Evolutionary conservation across 192 early-diverging fungal species (phyloP), one percentile per base, ranked within the genome.

Genomic region (Linnemannia hyalina): DNA sequence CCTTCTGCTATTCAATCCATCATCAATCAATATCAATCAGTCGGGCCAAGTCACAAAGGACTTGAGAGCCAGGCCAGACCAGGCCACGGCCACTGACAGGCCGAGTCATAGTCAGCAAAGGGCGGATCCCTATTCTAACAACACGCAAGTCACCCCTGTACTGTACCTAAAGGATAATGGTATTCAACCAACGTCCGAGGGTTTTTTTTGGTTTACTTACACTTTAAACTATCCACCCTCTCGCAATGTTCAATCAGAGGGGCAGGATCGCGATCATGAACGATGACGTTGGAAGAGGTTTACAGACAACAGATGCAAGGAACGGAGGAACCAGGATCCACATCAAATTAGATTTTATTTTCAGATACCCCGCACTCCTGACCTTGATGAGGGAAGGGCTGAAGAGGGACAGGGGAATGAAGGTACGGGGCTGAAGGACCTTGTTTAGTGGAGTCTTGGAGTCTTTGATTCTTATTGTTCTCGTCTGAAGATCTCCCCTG

Each of bases 391-490:
- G 38, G 38, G 38, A n/a, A 26, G 23, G 3, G 26, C 13, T 10
- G 7, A 29, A 32, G 16, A 57, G n/a, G 55, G n/a, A 6, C 7
- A 57, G 44, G n/a, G 38, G 38, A 6, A 40, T 2, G 38, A 57
- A 26, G 55, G n/a, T 57, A 22, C 49, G 18, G 18, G 0, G 1
- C 22, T 18, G 18, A 23, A 35, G 13, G 44, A 13, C 44, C 44
- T 46, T 46, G 60, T 29, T 65, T 10, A 65, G n/a, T 65, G 60
- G 60, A 65, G 60, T 65, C 60, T 65, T 65, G 60, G 60, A 65
- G 60, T 65, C 60, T 65, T 65, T 26, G 13, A 65, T 65, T 32
- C 29, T 32, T 65, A 32, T 55, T 55, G 9, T 52, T 52, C 18
- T 22, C 49, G 5, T 2, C 38, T 26, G n/a, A 26, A 65, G 60